Conservation (phyloP, 2,329 filamentous ascomycete genomes). For the Escovopsis sp. region DNA sequence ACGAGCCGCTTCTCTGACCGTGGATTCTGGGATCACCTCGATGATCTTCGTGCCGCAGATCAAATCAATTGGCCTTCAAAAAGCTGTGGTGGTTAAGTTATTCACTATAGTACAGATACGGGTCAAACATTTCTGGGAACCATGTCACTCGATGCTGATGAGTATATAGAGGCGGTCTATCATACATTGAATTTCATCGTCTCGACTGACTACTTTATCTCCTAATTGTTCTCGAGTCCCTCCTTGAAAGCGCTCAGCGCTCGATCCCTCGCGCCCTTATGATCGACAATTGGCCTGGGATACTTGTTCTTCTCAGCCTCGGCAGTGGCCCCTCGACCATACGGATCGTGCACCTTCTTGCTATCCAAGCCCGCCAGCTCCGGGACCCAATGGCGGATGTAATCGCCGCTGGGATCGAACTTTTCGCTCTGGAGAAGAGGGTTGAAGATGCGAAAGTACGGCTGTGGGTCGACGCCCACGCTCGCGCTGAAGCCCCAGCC, state of each 20-base stretch:
- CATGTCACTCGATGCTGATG: no score
- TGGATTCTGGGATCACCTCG: conserved; percentile 41
- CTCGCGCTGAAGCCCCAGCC: conserved; percentile 44
- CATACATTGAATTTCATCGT: no score
- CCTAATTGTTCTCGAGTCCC: conserved; percentile 14
- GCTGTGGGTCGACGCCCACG: conserved; percentile 70
- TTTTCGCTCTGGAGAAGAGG: conserved; percentile 73
- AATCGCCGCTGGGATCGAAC: conserved; percentile 65
- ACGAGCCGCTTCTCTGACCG: conserved; percentile 24
- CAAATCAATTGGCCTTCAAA: conserved; percentile 37
- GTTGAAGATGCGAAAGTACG: conserved; percentile 86
- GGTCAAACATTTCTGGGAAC: conserved; percentile 34
- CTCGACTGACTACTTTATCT: neutral
- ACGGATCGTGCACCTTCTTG: conserved; percentile 69
- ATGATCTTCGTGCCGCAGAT: conserved; percentile 48
- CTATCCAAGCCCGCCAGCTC: conserved; percentile 52
- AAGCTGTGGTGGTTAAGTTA: conserved; percentile 43
- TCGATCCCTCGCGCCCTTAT: conserved; percentile 52
- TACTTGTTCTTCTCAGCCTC: conserved; percentile 55
- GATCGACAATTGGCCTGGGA: conserved; percentile 59
- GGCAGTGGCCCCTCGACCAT: conserved; percentile 44
- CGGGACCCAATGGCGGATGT: conserved; percentile 70
- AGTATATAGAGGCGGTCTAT: no score
- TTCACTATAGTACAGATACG: conserved; percentile 52
- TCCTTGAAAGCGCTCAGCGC: conserved; percentile 58